Conservation (phyloP, 148 eudicot species). For the Rhododendron henanense region DNA sequence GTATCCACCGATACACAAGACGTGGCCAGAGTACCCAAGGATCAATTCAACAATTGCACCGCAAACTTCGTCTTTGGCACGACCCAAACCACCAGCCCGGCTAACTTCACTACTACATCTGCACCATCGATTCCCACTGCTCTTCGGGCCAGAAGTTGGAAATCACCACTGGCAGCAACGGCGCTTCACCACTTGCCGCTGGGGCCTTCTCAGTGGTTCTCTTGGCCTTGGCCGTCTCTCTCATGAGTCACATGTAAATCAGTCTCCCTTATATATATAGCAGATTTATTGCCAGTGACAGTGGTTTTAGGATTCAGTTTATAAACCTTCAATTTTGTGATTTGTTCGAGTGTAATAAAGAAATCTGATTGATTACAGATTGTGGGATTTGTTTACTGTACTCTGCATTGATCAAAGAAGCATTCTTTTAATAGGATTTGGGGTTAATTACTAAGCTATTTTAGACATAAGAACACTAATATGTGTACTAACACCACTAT, state of each 20-base stretch:
- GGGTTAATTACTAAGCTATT: not conserved
- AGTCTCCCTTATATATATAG: too few relatives aligned
- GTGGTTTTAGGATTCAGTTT: not conserved
- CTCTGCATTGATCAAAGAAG: not conserved
- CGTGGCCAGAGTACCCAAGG: conserved; percentile 1
- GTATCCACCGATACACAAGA: conserved; percentile 7
- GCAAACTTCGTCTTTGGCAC: not conserved
- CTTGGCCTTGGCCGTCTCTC: not conserved
- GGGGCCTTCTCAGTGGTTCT: not conserved
- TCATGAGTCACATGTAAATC: conserved; percentile 3
- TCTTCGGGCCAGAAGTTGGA: not conserved
- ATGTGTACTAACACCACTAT: not conserved
- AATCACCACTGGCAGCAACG: not conserved
- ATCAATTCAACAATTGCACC: not conserved
- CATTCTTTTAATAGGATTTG: not conserved
- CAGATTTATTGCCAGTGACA: not conserved
- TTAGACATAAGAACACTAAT: not conserved
- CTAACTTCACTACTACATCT: conserved; percentile 9
- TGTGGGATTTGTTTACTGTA: not conserved
- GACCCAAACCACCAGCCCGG: conserved; percentile 10
- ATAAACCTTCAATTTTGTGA: not conserved
- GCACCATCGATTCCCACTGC: conserved; percentile 2
- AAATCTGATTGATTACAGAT: not conserved
- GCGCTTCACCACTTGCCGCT: not conserved
- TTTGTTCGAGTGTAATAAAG: not conserved